A percentile compares a stretch with the other conserved stretches of the same genome.
These are phyloP conservation scores for Exsudoporus frostii DNA, from an alignment of 768 basidiomycete genomes.

Conservation along the genomic window DNA sequence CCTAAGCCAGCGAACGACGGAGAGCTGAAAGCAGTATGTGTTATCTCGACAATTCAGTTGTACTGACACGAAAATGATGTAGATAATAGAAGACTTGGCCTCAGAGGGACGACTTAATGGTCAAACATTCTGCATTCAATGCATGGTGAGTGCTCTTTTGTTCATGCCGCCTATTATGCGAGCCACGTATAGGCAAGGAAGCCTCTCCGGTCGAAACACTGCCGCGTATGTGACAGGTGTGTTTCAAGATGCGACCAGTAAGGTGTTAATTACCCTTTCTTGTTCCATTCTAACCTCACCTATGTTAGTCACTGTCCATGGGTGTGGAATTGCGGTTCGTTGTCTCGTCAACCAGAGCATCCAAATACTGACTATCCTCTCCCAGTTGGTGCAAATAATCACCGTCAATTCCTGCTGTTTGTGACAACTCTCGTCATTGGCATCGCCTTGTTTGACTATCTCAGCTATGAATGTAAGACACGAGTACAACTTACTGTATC, in stretches of 20 bases:
- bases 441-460: constrained; percentile 76
- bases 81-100: constrained; percentile 91
- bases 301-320: constrained; percentile 87
- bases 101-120: constrained; percentile 88
- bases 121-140: constrained; percentile 93
- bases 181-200: constrained; percentile 61
- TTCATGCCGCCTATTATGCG: neutral
- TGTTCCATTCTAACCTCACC: neutral
- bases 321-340: constrained; percentile 97
- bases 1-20: constrained; percentile 78
- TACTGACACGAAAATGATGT: neutral
- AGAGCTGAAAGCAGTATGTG: constrained; percentile 80
- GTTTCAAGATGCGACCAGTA: constrained; percentile 92
- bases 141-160: constrained; percentile 61
- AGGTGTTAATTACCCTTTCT: constrained; percentile 28
- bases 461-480: constrained; percentile 75
- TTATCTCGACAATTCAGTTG: neutral
- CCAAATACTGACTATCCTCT: constrained; percentile 5
- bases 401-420: constrained; percentile 95
- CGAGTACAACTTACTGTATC: neutral
- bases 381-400: constrained; percentile 86
- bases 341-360: neutral
- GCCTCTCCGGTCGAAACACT: constrained; percentile 93
- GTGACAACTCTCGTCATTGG: constrained; percentile 82
- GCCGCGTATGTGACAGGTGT: constrained; percentile 87